Percentiles rank a stretch among this genome's conserved stretches.
Conservation (phyloP, 2,329 filamentous ascomycete genomes). For the Botrytis aclada region DNA sequence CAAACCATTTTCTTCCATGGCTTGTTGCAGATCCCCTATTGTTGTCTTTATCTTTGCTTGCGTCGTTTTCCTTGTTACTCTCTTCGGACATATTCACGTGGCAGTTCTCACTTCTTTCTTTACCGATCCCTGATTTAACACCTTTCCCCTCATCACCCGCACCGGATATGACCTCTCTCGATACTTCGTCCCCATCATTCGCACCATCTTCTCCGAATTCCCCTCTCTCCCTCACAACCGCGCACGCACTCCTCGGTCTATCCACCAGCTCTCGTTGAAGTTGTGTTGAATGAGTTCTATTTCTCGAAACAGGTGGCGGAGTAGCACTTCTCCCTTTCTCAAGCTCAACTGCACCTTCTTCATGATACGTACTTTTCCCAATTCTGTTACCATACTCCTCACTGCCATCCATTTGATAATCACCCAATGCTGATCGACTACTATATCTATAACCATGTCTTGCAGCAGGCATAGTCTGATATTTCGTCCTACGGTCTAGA, state of each 20-base stretch:
- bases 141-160: background rate
- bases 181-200: background rate
- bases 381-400: conserved; percentile 1
- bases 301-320: conserved; percentile 33
- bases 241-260: conserved; percentile 27
- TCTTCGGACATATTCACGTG: background rate
- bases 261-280: background rate
- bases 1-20: conserved; percentile 26
- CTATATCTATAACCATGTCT: background rate
- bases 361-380: conserved; percentile 15
- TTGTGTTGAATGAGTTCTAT: conserved; percentile 16
- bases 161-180: background rate
- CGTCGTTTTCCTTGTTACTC: background rate
- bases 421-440: background rate
- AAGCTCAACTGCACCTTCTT: background rate
- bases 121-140: background rate
- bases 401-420: conserved; percentile 7
- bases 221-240: conserved; percentile 1
- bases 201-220: conserved; percentile 15
- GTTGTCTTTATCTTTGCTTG: background rate
- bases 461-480: conserved; percentile 2
- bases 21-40: background rate
- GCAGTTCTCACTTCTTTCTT: conserved; percentile 19
- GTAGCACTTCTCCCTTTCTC: conserved; percentile 30
- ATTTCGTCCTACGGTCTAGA: background rate